Conservation (phyloP, 352 stramenopile species). For the Phytophthora podocarpi region DNA sequence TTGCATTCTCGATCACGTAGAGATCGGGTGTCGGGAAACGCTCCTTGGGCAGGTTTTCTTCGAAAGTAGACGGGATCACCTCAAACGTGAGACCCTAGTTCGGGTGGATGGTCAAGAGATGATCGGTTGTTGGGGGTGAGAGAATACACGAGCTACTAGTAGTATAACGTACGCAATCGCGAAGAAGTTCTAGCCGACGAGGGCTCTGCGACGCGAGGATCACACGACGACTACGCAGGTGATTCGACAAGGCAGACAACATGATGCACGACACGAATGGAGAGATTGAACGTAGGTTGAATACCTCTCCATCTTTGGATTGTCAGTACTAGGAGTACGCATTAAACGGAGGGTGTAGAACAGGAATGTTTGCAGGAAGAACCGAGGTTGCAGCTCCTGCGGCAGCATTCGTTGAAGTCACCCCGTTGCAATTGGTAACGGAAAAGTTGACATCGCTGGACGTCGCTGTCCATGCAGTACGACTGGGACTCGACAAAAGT, state of each 20-base stretch:
- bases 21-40: constrained; percentile 65
- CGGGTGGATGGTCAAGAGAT: not conserved
- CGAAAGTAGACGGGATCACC: constrained; percentile 81
- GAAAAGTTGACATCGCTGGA: too few relatives aligned
- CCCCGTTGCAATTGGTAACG: too few relatives aligned
- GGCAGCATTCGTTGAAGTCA: not conserved
- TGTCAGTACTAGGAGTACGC: too few relatives aligned
- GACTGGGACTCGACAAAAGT: too few relatives aligned
- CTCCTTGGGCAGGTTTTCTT: constrained; percentile 82
- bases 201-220: constrained; percentile 85
- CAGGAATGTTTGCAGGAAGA: not conserved
- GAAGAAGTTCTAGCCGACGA: constrained; percentile 72
- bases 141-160: not conserved
- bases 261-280: too few relatives aligned
- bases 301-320: too few relatives aligned
- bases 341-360: too few relatives aligned
- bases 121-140: not conserved
- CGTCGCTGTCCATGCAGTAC: too few relatives aligned
- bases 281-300: too few relatives aligned
- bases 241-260: constrained; percentile 52
- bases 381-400: not conserved
- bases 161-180: constrained; percentile 65
- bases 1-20: constrained; percentile 83
- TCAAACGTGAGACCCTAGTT: constrained; percentile 71
- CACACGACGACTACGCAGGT: constrained; percentile 57